These are phyloP conservation scores for Huntiella moniliformis DNA, from an alignment of 2,329 filamentous ascomycete genomes.

Conservation along the genomic window DNA sequence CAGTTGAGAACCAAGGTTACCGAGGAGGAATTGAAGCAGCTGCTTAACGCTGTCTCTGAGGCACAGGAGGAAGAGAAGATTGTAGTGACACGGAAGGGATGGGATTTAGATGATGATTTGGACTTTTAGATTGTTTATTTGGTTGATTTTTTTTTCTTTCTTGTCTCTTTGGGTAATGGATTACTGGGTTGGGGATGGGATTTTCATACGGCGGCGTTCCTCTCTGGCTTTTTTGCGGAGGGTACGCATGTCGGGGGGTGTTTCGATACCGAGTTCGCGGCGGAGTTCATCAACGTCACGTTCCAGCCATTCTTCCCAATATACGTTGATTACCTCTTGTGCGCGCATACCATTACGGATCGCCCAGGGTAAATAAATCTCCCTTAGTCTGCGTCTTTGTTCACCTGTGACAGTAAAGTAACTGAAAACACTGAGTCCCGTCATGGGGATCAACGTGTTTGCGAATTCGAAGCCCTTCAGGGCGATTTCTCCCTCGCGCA, in stretches of 20 bases:
- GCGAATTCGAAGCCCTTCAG: constrained; percentile 95
- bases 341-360: constrained; percentile 58
- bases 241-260: constrained; percentile 66
- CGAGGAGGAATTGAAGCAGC: constrained; percentile 82
- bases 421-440: constrained; percentile 66
- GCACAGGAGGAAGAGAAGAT: constrained; percentile 66
- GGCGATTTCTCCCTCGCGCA: constrained; percentile 93
- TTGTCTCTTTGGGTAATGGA: constrained; percentile 52
- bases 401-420: constrained; percentile 71
- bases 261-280: constrained; percentile 60
- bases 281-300: constrained; percentile 64
- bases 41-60: constrained; percentile 70
- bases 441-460: constrained; percentile 90
- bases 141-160: constrained; percentile 30
- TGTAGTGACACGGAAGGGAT: constrained; percentile 66
- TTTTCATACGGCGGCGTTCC: constrained; percentile 24
- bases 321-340: constrained; percentile 81
- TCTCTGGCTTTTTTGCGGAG: constrained; percentile 54
- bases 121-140: constrained; percentile 28
- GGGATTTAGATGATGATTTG: constrained; percentile 68
- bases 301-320: constrained; percentile 90
- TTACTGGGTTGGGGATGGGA: constrained; percentile 61
- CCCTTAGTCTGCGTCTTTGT: constrained; percentile 57
- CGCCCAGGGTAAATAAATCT: constrained; percentile 77
- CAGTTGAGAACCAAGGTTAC: constrained; percentile 78